Evolutionary conservation across 768 basidiomycete genomes (phyloP).

Genomic region (Paxillus rubicundulus): DNA sequence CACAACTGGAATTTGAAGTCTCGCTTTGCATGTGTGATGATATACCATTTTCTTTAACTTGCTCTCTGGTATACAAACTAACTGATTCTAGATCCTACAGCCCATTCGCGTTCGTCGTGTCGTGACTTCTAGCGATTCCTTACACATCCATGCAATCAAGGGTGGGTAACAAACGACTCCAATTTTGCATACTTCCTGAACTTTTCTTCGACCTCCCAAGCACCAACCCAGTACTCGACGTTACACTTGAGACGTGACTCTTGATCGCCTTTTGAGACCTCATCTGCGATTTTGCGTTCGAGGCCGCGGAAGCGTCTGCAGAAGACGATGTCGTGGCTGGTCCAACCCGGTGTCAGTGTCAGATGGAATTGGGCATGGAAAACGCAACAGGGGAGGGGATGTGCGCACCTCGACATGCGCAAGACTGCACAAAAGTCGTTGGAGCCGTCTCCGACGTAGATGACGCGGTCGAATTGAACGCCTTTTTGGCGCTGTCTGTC

Average conservation of each 20-base stretch:
- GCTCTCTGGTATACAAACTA: not conserved
- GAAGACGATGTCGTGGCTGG: slow-evolving; percentile 78
- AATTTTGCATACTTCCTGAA: slow-evolving; percentile 36
- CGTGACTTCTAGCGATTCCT: not conserved
- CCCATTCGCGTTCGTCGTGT: not conserved
- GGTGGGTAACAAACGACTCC: slow-evolving; percentile 1
- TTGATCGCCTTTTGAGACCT: slow-evolving; percentile 45
- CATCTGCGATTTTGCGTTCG: slow-evolving; percentile 70
- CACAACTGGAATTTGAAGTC: too few species aligned
- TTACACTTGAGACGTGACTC: slow-evolving; percentile 62
- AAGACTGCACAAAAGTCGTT: slow-evolving; percentile 96
- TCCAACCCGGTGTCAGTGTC: not conserved
- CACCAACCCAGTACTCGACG: slow-evolving; percentile 86
- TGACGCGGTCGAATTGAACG: slow-evolving; percentile 67
- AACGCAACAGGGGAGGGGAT: too few species aligned
- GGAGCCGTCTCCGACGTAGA: slow-evolving; percentile 91
- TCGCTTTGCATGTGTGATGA: too few species aligned
- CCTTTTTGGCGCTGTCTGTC: slow-evolving; percentile 41
- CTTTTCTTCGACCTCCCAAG: slow-evolving; percentile 94
- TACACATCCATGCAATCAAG: not conserved
- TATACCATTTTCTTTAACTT: too few species aligned
- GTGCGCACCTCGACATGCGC: slow-evolving; percentile 64
- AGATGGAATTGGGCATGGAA: not conserved
- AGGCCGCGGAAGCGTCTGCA: slow-evolving; percentile 80
- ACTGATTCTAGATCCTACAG: not conserved